Evolutionary conservation across 306 rosid genomes (phyloP).

Genomic region (Sesbania bispinosa): DNA sequence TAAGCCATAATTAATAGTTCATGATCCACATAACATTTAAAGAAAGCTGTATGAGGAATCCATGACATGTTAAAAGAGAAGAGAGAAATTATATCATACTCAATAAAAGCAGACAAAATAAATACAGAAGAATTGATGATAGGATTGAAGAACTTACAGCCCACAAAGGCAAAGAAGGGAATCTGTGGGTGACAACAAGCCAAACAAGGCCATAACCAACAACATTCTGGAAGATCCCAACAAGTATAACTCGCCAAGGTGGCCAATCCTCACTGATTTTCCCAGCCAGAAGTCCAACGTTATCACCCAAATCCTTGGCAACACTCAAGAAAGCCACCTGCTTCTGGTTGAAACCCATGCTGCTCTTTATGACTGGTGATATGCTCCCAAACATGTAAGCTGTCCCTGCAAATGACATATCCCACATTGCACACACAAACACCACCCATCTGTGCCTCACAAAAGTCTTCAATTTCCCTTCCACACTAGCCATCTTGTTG

Average conservation of each 20-base stretch:
- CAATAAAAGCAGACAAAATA: background rate
- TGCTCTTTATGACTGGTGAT: constrained; percentile 75
- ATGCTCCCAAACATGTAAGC: constrained; percentile 88
- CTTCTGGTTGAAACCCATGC: constrained; percentile 67
- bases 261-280: constrained; percentile 52
- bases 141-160: constrained; percentile 47
- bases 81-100: background rate
- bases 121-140: background rate
- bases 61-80: too few relatives aligned
- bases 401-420: constrained; percentile 71
- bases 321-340: constrained; percentile 63
- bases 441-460: constrained; percentile 72
- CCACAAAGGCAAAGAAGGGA: constrained; percentile 65
- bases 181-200: constrained; percentile 57
- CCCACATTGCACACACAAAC: constrained; percentile 86
- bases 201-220: constrained; percentile 73
- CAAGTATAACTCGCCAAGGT: constrained; percentile 45
- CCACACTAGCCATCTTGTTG: constrained; percentile 15
- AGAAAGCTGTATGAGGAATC: too few relatives aligned
- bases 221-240: constrained; percentile 59
- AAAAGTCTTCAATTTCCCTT: constrained; percentile 42
- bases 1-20: too few relatives aligned
- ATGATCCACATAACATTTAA: too few relatives aligned
- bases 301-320: constrained; percentile 82
- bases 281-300: constrained; percentile 75